Base-by-base conservation (phyloP, 2,329 filamentous ascomycete genomes). In the Xylariaceae sp. region DNA sequence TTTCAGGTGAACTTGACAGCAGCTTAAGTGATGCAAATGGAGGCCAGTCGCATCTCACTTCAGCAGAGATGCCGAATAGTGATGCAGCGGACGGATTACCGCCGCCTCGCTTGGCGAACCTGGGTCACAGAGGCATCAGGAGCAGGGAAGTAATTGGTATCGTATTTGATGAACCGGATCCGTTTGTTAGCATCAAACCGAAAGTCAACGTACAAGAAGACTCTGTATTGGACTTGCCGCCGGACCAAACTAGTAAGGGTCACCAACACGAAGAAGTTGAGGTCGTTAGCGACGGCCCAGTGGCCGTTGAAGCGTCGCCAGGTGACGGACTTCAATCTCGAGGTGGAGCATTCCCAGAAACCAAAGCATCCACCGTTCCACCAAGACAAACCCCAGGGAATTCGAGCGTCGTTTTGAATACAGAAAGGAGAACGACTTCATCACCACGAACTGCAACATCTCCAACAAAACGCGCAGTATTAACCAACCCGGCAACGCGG, bases 401-500 rank as follows among this genome's bases (percentile, higher is more conserved):
- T 45, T 45, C 51, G 37, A 51, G 52, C 9, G 13, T 35, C 51
- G 7, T 9, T 9, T 10, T 39, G 39, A 41, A 35, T n/a, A 15
- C 53, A 23, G 6, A 18, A 45, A 55, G 35, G 9, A 5, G 2
- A 51, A 17, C 9, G 23, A 17, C 17, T 41, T 18, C 18, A 51
- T 17, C 55, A 17, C 54, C 15, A 9, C 55, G 10, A 53, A 35
- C 55, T 15, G 18, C 53, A 52, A 52, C 47, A 35, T 37, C 59
- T 52, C 2, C 49, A 5, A 54, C 30, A 53, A 59, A 63, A 41
- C 56, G 54, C 45, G 41, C 9, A 51, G 17, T 6, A 48, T 17
- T 63, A 13, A 44, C 15, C 18, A 64, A 64, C 41, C 61, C 45
- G 54, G 81, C 81, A 3, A 81, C 78, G 9, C 73, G 80, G 65